These are phyloP conservation scores for Tricladium varicosporioides DNA, from an alignment of 2,329 filamentous ascomycete species.

Conservation along the genomic window DNA sequence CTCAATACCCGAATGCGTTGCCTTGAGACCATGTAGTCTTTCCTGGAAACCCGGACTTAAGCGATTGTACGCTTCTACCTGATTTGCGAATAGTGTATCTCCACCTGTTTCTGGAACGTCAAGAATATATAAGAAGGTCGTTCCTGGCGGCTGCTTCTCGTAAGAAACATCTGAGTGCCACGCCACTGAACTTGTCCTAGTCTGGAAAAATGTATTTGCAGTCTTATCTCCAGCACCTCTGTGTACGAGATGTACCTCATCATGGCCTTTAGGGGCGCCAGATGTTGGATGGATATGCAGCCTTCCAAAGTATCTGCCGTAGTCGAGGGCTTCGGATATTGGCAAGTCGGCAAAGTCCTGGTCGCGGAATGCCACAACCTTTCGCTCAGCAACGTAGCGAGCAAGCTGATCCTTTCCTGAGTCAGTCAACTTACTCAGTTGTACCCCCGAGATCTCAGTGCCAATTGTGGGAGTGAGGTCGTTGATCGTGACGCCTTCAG, in stretches of 20 bases:
- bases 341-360: slow-evolving; percentile 71
- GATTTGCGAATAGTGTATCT: slow-evolving; percentile 80
- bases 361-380: slow-evolving; percentile 74
- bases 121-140: slow-evolving; percentile 85
- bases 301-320: slow-evolving; percentile 74
- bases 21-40: slow-evolving; percentile 75
- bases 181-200: slow-evolving; percentile 74
- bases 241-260: slow-evolving; percentile 77
- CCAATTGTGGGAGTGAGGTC: slow-evolving; percentile 73
- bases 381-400: slow-evolving; percentile 71
- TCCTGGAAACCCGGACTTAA: slow-evolving; percentile 77
- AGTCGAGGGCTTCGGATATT: slow-evolving; percentile 66
- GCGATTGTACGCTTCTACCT: slow-evolving; percentile 76
- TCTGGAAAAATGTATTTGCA: slow-evolving; percentile 60
- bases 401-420: slow-evolving; percentile 76
- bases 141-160: slow-evolving; percentile 84
- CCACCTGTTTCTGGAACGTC: slow-evolving; percentile 78
- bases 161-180: slow-evolving; percentile 92
- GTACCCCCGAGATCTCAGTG: slow-evolving; percentile 67
- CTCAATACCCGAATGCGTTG: slow-evolving; percentile 78
- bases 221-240: slow-evolving; percentile 64
- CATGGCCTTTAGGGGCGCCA: slow-evolving; percentile 69
- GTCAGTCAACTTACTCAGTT: slow-evolving; percentile 65
- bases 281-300: slow-evolving; percentile 81
- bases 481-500: slow-evolving; percentile 47